Evolutionary conservation across 441 rosid species (phyloP), one percentile per base, ranked within the genome.

Genomic region (Croton setiger): DNA sequence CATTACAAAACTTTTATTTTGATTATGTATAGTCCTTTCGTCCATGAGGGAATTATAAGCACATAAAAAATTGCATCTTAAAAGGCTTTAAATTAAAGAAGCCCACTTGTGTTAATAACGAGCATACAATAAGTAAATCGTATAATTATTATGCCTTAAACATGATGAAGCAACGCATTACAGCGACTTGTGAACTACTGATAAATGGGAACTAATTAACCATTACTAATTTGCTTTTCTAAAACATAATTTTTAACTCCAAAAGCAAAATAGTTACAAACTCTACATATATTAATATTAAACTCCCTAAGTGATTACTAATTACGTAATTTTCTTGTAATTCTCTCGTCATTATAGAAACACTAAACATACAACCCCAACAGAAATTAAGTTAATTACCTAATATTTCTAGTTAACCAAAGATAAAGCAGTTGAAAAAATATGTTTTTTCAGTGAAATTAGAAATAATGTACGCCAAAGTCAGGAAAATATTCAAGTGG

Each of bases 101-200:
- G 45, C 20, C 20, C 36, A 15, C 59, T 80, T 66, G 78, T 60
- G 39, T 57, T 63, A 59, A 69, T 64, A 69, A 69, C 65, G 63
- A 69, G 51, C 59, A 64, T 55, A 18, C 57, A 41, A 51, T 56
- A 57, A 65, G 75, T 60, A 39, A 51, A 72, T 57, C 35, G 74
- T 72, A 77, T 63, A 61, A 70, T 80, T 55, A 74, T 76, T 55
- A 74, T 76, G 68, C 74, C 70, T 37, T 60, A 35, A 75, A 70
- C 67, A 64, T 47, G 73, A 71, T 57, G 43, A 69, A 68, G 68
- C 73, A 64, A 27, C 75, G 54, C 72, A 60, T 67, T 69, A 79
- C 59, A 78, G 77, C 80, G 84, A 85, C 89, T 67, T 43, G 11
- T 44, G 80, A 85, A 73, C 87, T 27, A 79, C 84, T n/a, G 43